Evolutionary conservation across 1,139 yeast species (phyloP).

Genomic region (Scheffersomyces titani): DNA sequence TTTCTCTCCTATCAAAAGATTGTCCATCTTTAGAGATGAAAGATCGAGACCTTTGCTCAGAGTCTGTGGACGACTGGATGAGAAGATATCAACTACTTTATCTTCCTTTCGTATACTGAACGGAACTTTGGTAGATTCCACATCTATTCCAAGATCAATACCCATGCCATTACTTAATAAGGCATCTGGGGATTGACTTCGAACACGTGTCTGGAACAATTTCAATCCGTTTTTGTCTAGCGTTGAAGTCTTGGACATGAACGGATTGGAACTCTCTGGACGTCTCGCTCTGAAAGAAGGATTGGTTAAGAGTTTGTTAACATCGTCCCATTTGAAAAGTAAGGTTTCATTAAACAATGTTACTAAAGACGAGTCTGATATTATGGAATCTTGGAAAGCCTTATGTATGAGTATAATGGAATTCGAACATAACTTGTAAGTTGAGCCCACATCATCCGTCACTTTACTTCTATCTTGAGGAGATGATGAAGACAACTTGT

Average conservation of each 20-base stretch:
- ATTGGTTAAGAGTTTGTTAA: conserved; percentile 19
- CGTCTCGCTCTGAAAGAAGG: background rate
- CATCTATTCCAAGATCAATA: conserved; percentile 37
- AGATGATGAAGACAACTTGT: conserved; percentile 17
- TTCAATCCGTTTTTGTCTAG: conserved; percentile 16
- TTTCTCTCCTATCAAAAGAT: background rate
- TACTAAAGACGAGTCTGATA: conserved; percentile 20
- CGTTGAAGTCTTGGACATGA: background rate
- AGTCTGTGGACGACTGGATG: background rate
- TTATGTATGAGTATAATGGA: conserved; percentile 32
- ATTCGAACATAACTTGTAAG: conserved; percentile 36
- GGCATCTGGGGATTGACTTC: background rate
- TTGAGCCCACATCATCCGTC: conserved; percentile 16
- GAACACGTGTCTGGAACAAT: conserved; percentile 16
- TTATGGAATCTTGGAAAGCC: conserved; percentile 29
- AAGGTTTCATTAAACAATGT: conserved; percentile 25
- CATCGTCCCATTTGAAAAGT: conserved; percentile 33
- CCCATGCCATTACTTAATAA: conserved; percentile 24
- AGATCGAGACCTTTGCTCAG: background rate
- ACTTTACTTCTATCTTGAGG: conserved; percentile 1
- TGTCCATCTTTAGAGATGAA: background rate
- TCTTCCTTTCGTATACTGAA: conserved; percentile 36
- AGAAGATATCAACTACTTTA: conserved; percentile 26
- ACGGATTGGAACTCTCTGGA: background rate
- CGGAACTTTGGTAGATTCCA: conserved; percentile 33